These are phyloP conservation scores for Fusarium bulbicola DNA, from an alignment of 2,329 filamentous ascomycete genomes.

Conservation along the genomic window DNA sequence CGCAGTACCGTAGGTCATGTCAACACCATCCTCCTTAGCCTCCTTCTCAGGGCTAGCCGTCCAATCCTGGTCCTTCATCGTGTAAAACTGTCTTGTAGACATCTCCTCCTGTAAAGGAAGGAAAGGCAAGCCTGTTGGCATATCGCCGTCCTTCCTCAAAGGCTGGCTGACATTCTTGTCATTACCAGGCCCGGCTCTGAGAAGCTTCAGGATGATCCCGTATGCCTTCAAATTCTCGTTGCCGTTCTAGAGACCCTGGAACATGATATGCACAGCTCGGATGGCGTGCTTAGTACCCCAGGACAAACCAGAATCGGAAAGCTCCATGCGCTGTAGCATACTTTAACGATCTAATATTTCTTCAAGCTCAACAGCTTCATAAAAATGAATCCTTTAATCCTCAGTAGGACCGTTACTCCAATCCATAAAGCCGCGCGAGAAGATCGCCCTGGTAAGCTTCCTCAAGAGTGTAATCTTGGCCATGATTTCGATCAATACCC, in stretches of 20 bases:
- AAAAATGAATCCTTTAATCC: too few species aligned
- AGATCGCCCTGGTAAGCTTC: too few species aligned
- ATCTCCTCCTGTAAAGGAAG: rapidly evolving
- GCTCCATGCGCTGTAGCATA: not conserved
- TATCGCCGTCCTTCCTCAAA: not conserved
- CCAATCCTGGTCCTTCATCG: rapidly evolving
- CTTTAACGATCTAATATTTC: too few species aligned
- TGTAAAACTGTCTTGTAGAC: rapidly evolving
- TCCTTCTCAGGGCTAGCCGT: not conserved
- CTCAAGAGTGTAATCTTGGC: too few species aligned
- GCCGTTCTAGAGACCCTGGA: not conserved
- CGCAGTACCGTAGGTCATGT: not conserved
- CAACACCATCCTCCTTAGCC: rapidly evolving
- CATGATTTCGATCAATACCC: too few species aligned
- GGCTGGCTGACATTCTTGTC: rapidly evolving
- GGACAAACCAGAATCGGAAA: not conserved
- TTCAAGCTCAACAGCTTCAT: too few species aligned
- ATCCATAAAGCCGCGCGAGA: too few species aligned
- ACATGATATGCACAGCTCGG: not conserved
- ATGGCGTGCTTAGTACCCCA: not conserved
- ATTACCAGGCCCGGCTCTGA: rapidly evolving
- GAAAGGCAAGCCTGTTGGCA: rapidly evolving
- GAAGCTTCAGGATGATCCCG: rapidly evolving
- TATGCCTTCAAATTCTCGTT: not conserved
- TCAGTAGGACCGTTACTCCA: too few species aligned